These are phyloP conservation scores for Datisca glomerata DNA, from an alignment of 306 rosid genomes.

Conservation along the genomic window DNA sequence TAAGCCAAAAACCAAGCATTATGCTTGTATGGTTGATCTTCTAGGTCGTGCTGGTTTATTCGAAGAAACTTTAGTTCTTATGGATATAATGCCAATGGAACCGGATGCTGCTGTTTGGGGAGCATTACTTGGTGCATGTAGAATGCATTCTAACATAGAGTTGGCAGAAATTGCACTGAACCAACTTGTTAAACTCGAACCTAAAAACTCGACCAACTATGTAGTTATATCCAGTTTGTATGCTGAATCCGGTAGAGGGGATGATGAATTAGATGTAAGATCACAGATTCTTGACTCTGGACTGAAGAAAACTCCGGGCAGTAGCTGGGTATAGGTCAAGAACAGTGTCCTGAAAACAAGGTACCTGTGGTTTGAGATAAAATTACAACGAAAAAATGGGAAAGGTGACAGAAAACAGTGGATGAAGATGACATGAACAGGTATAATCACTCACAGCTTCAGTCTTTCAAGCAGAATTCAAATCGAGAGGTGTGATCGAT, in stretches of 20 bases:
- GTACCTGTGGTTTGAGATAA: conserved; percentile 12
- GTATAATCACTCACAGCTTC: too few species aligned
- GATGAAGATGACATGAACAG: too few species aligned
- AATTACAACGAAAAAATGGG: too few species aligned
- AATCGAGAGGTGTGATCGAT: too few species aligned
- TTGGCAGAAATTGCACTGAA: conserved; percentile 48
- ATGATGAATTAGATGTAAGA: conserved; percentile 25
- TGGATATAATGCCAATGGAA: conserved; percentile 36
- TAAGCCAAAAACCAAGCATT: conserved; percentile 53
- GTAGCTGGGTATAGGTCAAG: conserved; percentile 51
- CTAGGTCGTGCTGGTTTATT: conserved; percentile 49
- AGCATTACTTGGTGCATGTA: conserved; percentile 66
- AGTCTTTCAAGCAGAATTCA: too few species aligned
- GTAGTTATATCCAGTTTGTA: conserved; percentile 43
- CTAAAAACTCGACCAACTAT: conserved; percentile 41
- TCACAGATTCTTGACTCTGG: conserved; percentile 29
- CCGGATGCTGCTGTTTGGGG: conserved; percentile 71
- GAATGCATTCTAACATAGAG: conserved; percentile 46
- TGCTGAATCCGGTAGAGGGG: conserved; percentile 50
- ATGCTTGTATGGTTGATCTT: conserved; percentile 74
- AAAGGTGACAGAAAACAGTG: too few species aligned
- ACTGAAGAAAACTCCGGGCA: conserved; percentile 51
- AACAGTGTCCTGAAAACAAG: conserved; percentile 14
- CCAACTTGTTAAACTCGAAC: conserved; percentile 54
- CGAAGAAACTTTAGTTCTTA: conserved; percentile 35